Conservation (phyloP, 768 basidiomycete genomes). For the Harrya chromipes region DNA sequence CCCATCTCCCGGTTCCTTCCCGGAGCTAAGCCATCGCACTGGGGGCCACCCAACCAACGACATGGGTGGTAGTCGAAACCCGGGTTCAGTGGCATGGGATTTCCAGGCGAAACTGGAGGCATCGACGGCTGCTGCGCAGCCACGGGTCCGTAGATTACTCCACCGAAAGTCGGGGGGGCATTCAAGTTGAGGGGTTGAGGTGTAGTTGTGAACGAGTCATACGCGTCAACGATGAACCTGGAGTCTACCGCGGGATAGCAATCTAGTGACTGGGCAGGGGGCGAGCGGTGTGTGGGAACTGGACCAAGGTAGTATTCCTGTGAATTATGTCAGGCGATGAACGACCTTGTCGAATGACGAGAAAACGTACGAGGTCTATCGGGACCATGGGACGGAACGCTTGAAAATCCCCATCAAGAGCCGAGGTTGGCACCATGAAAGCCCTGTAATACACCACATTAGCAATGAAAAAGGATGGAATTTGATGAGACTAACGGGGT, state of each 20-base stretch:
- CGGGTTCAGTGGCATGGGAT: not conserved
- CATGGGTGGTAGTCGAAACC: conserved; percentile 14
- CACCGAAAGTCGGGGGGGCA: not conserved
- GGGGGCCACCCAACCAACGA: conserved; percentile 23
- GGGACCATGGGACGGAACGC: not conserved
- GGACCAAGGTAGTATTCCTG: conserved; percentile 10
- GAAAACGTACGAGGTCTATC: conserved; percentile 8
- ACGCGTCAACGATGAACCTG: not conserved
- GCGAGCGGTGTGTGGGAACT: not conserved
- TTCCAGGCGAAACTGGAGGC: conserved; percentile 12
- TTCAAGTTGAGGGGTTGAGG: not conserved
- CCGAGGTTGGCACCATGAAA: not conserved
- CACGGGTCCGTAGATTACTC: not conserved
- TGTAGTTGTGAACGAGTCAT: not conserved
- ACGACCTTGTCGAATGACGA: not conserved
- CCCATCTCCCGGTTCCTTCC: conserved; percentile 32
- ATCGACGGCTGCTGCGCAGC: conserved; percentile 13
- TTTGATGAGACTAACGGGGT: conserved; percentile 8
- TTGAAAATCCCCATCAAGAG: not conserved
- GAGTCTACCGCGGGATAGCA: not conserved
- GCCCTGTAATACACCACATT: conserved; percentile 8
- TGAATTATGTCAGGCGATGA: not conserved
- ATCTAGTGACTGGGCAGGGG: not conserved
- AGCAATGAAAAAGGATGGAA: not conserved
- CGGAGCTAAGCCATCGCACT: conserved; percentile 22